These are phyloP conservation scores for Pestalotiopsis sp. DNA, from an alignment of 2,329 filamentous ascomycete species.

Conservation along the genomic window DNA sequence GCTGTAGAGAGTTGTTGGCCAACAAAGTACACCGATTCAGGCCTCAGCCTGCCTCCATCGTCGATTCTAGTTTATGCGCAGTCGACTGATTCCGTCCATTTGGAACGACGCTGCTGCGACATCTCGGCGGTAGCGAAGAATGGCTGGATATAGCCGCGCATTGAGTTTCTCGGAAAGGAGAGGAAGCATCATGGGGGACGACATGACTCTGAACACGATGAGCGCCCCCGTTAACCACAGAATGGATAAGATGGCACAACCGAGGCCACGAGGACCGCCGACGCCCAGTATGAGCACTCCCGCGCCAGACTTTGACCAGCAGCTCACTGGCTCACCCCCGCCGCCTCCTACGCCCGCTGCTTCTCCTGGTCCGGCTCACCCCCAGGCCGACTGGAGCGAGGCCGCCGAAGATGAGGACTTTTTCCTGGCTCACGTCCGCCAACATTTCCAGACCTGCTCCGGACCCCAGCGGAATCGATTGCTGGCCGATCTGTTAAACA, in stretches of 20 bases:
- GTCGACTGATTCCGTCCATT: background rate
- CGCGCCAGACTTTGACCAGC: conserved; percentile 64
- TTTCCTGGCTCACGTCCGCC: conserved; percentile 77
- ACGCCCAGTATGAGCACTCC: conserved; percentile 70
- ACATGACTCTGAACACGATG: conserved; percentile 56
- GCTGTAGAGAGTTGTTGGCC: background rate
- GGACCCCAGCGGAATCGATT: conserved; percentile 78
- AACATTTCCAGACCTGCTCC: conserved; percentile 79
- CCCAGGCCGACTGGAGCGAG: conserved; percentile 73
- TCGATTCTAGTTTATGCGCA: background rate
- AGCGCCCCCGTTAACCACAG: conserved; percentile 45
- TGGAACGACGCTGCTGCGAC: background rate
- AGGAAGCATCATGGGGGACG: conserved; percentile 60
- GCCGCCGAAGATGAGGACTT: conserved; percentile 81
- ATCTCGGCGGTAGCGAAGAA: conserved; percentile 21
- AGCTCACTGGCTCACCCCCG: conserved; percentile 63
- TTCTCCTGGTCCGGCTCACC: conserved; percentile 64
- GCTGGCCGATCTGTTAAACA: conserved; percentile 84
- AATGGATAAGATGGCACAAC: conserved; percentile 58
- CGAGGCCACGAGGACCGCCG: conserved; percentile 59
- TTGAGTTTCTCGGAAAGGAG: conserved; percentile 65
- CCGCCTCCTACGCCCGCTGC: conserved; percentile 68
- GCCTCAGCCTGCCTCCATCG: background rate
- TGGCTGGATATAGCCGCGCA: conserved; percentile 51
- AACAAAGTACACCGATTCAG: background rate